Percentiles rank a stretch among this genome's conserved stretches.
Conservation (phyloP, 1,284 basidiomycete genomes). For the Microbotryum silenes-acaulis region DNA sequence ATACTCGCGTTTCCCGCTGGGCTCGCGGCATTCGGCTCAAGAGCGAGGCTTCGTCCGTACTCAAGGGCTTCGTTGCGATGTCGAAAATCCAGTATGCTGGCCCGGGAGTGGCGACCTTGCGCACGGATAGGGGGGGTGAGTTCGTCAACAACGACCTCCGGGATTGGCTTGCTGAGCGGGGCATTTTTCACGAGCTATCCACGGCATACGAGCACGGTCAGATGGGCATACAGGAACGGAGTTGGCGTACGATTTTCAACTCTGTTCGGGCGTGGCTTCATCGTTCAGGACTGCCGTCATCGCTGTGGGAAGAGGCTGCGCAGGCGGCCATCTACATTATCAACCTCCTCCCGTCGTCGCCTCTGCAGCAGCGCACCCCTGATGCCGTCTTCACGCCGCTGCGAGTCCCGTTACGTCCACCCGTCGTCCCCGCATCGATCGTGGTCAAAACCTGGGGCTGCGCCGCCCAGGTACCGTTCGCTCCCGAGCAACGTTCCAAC, state of each 20-base stretch:
- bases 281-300: background rate
- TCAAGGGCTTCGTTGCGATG: too few relatives aligned
- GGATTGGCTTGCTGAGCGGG: background rate
- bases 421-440: background rate
- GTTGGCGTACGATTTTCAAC: too few relatives aligned
- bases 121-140: too few relatives aligned
- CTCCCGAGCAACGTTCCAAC: too few relatives aligned
- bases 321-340: background rate
- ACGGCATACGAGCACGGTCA: constrained; percentile 13
- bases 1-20: too few relatives aligned
- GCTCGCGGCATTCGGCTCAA: too few relatives aligned
- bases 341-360: background rate
- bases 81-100: too few relatives aligned
- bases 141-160: too few relatives aligned
- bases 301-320: constrained; percentile 3
- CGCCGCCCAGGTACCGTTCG: too few relatives aligned
- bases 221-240: background rate
- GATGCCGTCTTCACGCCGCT: background rate
- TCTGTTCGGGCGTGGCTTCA: background rate
- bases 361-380: background rate
- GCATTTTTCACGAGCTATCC: constrained; percentile 1
- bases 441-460: too few relatives aligned
- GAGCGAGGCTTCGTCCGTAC: too few relatives aligned
- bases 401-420: background rate
- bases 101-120: too few relatives aligned